A percentile compares a stretch with the other conserved stretches of the same genome.
phyloP scores from a whole-genome alignment of 208 protist species.

The Acanthamoeba castellanii region DNA sequence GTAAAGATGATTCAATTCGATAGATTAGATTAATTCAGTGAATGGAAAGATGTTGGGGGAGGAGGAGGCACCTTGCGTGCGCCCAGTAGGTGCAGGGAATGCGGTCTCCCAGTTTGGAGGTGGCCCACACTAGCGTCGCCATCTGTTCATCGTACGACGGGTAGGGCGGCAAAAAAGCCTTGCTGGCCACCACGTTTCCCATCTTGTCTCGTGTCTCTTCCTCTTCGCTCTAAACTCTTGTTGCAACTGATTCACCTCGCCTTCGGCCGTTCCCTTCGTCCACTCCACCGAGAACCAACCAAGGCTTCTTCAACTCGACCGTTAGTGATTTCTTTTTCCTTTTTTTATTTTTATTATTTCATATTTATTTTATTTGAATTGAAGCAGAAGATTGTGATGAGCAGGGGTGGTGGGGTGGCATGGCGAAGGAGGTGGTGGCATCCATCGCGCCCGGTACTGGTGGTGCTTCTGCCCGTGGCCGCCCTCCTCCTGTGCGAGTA shows the following conservation, averaged over 20 bases:
- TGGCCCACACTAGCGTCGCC: conserved; percentile 23
- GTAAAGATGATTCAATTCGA: too few species aligned
- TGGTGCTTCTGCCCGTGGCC: conserved; percentile 7
- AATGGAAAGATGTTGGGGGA: background rate
- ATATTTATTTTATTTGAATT: background rate
- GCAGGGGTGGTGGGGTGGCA: background rate
- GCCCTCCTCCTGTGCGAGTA: conserved; percentile 51
- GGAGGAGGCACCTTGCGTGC: background rate
- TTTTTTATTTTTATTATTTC: too few species aligned
- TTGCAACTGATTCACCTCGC: too few species aligned
- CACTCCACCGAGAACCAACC: too few species aligned
- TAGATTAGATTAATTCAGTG: too few species aligned
- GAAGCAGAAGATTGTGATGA: background rate
- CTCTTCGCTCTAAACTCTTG: background rate
- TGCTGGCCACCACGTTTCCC: conserved; percentile 42
- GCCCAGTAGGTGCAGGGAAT: conserved; percentile 30
- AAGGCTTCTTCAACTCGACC: background rate
- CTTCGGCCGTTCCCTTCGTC: too few species aligned
- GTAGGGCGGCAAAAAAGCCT: conserved; percentile 48
- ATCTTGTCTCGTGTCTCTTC: background rate
- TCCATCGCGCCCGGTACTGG: background rate
- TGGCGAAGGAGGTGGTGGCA: background rate
- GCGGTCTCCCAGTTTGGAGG: conserved; percentile 27
- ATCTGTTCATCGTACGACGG: conserved; percentile 46
- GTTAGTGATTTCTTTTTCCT: too few species aligned